Percentiles rank a stretch among this genome's conserved stretches.
Conservation (phyloP, 257 asterid genomes). For the Salvia hispanica region DNA sequence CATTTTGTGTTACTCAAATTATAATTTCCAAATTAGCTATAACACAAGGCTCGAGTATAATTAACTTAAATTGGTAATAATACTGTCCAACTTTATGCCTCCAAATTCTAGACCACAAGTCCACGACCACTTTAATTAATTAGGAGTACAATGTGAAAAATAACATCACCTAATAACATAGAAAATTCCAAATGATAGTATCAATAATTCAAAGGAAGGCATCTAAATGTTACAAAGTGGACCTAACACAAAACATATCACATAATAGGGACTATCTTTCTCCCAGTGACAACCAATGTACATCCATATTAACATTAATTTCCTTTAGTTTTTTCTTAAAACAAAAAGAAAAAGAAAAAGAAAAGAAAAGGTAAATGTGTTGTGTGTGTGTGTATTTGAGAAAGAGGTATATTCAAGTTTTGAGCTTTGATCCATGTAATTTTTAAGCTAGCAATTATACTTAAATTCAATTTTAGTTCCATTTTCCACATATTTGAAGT, state of each 20-base stretch:
- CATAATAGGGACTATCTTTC: slow-evolving; percentile 33
- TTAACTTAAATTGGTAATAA: neutral
- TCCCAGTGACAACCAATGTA: slow-evolving; percentile 38
- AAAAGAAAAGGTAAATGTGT: no score
- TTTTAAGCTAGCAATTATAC: slow-evolving; percentile 13
- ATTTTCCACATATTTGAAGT: slow-evolving; percentile 10
- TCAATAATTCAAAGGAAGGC: slow-evolving; percentile 34
- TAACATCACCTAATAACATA: slow-evolving; percentile 22
- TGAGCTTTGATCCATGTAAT: slow-evolving; percentile 28
- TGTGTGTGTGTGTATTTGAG: neutral
- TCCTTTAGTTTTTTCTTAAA: neutral
- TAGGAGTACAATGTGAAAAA: slow-evolving; percentile 18
- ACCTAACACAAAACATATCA: slow-evolving; percentile 37
- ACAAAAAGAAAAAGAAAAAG: neutral
- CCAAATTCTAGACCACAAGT: slow-evolving; percentile 9
- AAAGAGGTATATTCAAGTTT: neutral
- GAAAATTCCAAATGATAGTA: neutral
- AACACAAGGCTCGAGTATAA: neutral
- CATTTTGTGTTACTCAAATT: neutral
- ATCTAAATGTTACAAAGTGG: slow-evolving; percentile 42
- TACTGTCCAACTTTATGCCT: neutral
- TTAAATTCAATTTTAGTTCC: slow-evolving; percentile 12
- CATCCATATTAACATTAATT: slow-evolving; percentile 23
- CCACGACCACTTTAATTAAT: slow-evolving; percentile 4
- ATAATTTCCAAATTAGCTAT: neutral